Evolutionary conservation across 179 eudicot species (phyloP).

Genomic region (Drosera spatulata): DNA sequence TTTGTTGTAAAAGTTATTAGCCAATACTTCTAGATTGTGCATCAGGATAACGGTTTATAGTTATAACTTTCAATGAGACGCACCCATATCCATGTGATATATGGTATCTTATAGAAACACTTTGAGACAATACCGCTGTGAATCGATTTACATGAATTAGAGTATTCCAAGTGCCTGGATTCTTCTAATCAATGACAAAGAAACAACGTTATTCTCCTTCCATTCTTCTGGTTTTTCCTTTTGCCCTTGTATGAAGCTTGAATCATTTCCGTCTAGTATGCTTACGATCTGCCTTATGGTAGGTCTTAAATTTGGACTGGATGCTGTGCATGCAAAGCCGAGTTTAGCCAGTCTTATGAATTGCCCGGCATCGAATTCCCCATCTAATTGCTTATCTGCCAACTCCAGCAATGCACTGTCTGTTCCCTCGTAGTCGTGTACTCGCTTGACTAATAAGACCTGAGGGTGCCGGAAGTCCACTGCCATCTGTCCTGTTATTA

Average conservation of each 20-base stretch:
- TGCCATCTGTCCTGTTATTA: slow-evolving; percentile 72
- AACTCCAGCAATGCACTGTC: slow-evolving; percentile 39
- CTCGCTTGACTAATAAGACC: slow-evolving; percentile 46
- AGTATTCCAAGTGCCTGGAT: slow-evolving; percentile 90
- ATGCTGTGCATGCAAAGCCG: slow-evolving; percentile 77
- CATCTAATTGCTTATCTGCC: slow-evolving; percentile 54
- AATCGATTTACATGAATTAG: slow-evolving; percentile 14
- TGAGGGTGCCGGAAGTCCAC: slow-evolving; percentile 73
- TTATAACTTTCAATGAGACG: too few species aligned
- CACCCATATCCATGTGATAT: too few species aligned
- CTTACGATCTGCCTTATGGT: slow-evolving; percentile 61
- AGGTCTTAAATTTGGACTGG: slow-evolving; percentile 55
- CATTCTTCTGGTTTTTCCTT: slow-evolving; percentile 56
- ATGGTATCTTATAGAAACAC: too few species aligned
- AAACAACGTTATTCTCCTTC: slow-evolving; percentile 48
- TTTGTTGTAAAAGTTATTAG: too few species aligned
- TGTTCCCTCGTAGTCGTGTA: slow-evolving; percentile 43
- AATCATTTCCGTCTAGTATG: slow-evolving; percentile 66
- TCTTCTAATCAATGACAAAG: slow-evolving; percentile 54
- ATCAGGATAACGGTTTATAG: too few species aligned
- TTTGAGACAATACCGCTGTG: too few species aligned
- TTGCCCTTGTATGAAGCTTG: slow-evolving; percentile 27
- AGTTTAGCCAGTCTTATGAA: slow-evolving; percentile 46
- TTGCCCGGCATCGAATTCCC: slow-evolving; percentile 39
- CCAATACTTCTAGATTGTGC: too few species aligned